Base-by-base conservation (phyloP, 352 stramenopile genomes). In the Lagenidium giganteum region DNA sequence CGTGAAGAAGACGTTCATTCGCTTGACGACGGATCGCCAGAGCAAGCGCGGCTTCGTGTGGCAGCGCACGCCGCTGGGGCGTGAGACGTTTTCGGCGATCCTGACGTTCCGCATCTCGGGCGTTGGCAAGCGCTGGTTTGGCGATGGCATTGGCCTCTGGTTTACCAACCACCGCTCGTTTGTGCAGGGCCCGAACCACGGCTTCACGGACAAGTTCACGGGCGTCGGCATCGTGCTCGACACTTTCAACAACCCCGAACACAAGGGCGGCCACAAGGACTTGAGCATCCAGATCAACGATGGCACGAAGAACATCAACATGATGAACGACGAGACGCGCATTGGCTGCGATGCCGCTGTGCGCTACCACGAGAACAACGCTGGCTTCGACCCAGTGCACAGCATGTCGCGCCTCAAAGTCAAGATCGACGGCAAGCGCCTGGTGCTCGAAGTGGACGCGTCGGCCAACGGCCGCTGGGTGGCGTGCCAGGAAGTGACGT, bases 1-100 rank as follows among this genome's bases (percentile, higher is more conserved):
- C 46, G 70, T 77, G 14, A 92, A 93, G 57, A 89, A 91, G 61
- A 65, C 85, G 62, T 94, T 94, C 51, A 62, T 93, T 29, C 83
- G 83, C 23, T 58, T 94, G n/a, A 94, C 82, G 17, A 82, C 82
- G 8, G 81, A 94, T 46, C 78, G 82, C 0, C 82, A 94, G 61
- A 92, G 78, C 64, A 91, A 93, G 57, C 67, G 73, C 29, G 82
- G 82, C 0, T 83, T 77, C 46, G 14, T 94, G 28, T 94, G 82
- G 82, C 64, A 84, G 51, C 77, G 70, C 20, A 54, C 76, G 20
- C 51, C 51, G 9, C 49, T 94, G 35, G 55, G 45, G 0, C 67
- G 64, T 28, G 67, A 91, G 29, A 65, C 61, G 23, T 55, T 92
- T 35, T 83, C 76, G 32, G 62, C 59, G 9, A 66, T 92, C 30